A percentile compares a stretch with the other conserved stretches of the same genome.
phyloP scores from a whole-genome alignment of 495 filamentous ascomycete species.

The Venustampulla echinocandica region DNA sequence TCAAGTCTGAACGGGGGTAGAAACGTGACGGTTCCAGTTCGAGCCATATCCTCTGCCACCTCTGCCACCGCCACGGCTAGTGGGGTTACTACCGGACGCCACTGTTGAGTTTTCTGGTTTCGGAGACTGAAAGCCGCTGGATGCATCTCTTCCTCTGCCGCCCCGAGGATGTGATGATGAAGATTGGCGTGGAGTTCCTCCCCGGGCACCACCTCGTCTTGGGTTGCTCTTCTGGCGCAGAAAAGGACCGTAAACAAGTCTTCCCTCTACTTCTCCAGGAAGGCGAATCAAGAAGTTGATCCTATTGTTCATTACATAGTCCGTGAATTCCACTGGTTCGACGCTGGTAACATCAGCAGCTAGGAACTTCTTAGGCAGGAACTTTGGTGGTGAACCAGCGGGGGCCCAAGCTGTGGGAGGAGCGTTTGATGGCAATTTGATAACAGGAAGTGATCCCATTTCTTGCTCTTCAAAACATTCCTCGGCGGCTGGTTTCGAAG shows the following conservation, averaged over 20 bases:
- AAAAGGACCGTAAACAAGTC: constrained; percentile 31
- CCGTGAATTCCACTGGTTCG: constrained; percentile 34
- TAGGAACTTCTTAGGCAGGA: constrained; percentile 27
- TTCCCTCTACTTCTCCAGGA: constrained; percentile 34
- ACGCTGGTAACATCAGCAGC: constrained; percentile 27
- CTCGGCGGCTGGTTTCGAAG: constrained; percentile 59
- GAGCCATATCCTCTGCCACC: constrained; percentile 11
- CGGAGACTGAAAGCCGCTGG: constrained; percentile 19
- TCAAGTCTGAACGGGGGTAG: constrained; percentile 20
- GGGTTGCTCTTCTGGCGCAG: constrained; percentile 37
- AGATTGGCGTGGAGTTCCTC: constrained; percentile 23
- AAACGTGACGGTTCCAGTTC: constrained; percentile 18
- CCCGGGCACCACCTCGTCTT: constrained; percentile 31
- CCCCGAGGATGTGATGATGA: constrained; percentile 21
- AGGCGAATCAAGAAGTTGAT: constrained; percentile 35
- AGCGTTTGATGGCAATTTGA: constrained; percentile 54
- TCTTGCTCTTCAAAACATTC: constrained; percentile 79
- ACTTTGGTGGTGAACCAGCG: constrained; percentile 22
- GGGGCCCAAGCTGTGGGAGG: constrained; percentile 42
- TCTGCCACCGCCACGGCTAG: constrained; percentile 15
- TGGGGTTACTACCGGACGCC: constrained; percentile 10
- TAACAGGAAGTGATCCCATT: constrained; percentile 63
- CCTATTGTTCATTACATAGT: constrained; percentile 30
- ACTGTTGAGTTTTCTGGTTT: constrained; percentile 12
- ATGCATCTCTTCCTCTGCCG: constrained; percentile 18